Base-by-base conservation (phyloP, 169 alveolate genomes). In the Perkinsus chesapeaki region DNA sequence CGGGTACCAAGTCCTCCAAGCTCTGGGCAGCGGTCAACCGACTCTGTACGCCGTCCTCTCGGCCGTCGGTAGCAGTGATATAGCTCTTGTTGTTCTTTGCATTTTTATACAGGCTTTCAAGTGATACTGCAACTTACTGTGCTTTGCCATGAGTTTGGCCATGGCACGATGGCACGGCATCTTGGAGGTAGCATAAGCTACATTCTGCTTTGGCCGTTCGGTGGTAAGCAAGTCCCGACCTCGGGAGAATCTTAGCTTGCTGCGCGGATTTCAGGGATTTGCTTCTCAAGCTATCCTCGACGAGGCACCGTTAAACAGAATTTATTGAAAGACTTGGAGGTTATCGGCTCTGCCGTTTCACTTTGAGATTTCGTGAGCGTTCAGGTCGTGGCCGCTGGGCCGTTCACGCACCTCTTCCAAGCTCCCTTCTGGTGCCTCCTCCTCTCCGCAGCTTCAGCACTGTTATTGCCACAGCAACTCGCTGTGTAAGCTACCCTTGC, bases 101-200 rank as follows among this genome's bases (percentile, higher is more conserved):
- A 60, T 16, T 16, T 7, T 16, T 0, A 1, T 60, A n/a, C n/a
- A 60, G 93, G 93, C 7, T n/a, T 60, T 36, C 93, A 91, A 48
- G n/a, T 39, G 39, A 20, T 91, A 36, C 31, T 91, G 39, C 73
- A 39, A 36, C 47, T 60, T 19, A 91, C 93, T 9, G 60, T 91
- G 39, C 93, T 91, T 47, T 91, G 93, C 43, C 93, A 91, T 39
- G 93, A 91, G 73, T 91, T 91, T n/a, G 93, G 93, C 20, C 93
- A 91, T 60, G 93, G 93, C 37, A 39, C 39, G 39, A 91, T 91
- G 93, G 93, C 93, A 10, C 34, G 60, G 73, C 31, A 91, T 31
- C 39, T 91, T 0, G 93, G 93, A 3, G 93, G 93, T 16, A n/a
- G 38, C 39, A 91, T 91, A 1, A 23, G 82, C 27, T 60, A 91